Evolutionary conservation across 176 grass and related monocot genomes (phyloP), one percentile per base, ranked within the genome.

Genomic region (Coix lacrymajobi): DNA sequence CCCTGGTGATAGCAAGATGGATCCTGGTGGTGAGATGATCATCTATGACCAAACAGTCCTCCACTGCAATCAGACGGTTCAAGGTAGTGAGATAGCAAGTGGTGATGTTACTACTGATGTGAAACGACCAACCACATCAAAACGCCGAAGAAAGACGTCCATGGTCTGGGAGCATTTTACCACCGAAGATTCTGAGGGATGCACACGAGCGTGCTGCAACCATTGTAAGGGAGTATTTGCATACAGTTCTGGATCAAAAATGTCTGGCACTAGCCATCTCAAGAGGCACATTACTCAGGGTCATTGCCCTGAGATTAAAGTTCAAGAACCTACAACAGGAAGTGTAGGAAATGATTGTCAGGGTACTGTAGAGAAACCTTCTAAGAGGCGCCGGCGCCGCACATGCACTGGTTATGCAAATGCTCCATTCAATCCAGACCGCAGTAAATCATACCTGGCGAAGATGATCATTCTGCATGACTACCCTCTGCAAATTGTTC

Each of bases 381-480:
- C 66, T 41, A 91, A 85, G 73, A 91, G 69, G 34, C 10, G 24
- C 11, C 73, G n/a, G n/a, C n/a, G 75, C 4, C 76, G 80, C 75
- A 85, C 69, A 75, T 26, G 38, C 31, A 54, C 69, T 39, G 79
- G 79, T 16, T 77, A 52, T 56, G 63, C 75, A 66, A 87, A 84
- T 84, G 62, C 80, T 73, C 34, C 68, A 62, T 87, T 92, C 65
- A 39, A 92, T 65, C 84, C 73, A 66, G 87, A 87, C 11, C 32
- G 37, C 69, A 86, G 82, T 77, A 66, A 48, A 31, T 80, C 71
- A 58, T 84, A 62, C 76, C 82, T 92, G 45, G 90, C 86, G 1
- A 92, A 89, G 78, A 92, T 89, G 87, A 89, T 92, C 28, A 92
- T 92, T 65, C 43, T 87, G 34, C 77, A 92, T 73, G 90, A 85